Base-by-base conservation (phyloP, 164 flowering plant species). In the Pachysandra terminalis region DNA sequence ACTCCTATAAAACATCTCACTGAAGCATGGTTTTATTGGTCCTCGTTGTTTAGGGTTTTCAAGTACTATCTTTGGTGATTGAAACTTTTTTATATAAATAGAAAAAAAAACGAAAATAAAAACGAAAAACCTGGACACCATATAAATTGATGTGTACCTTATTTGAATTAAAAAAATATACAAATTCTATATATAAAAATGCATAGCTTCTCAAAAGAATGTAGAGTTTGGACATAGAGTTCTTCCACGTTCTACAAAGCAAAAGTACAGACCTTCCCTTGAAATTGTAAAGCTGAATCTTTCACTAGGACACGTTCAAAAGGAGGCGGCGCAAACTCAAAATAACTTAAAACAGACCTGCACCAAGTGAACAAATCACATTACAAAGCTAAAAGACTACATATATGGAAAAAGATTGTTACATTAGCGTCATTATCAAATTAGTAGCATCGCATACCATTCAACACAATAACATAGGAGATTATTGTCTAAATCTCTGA, bases 291-390 rank as follows among this genome's bases (percentile, higher is more conserved):
- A 52, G 71, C 19, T 59, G 63, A 64, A 61, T 55, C 61, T 40
- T 49, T 61, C 41, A 13, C 68, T 70, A 77, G 65, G 68, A 90
- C 71, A 25, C 92, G 83, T 65, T 84, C 73, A 65, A 90, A 89
- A 21, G 98, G 96, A 71, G 90, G 83, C 3, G 96, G 96, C 62
- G 93, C 88, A 76, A 80, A 82, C 41, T 77, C 61, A 69, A 90
- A 90, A 77, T 87, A 93, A 74, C 45, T 72, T 68, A 83, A 68
- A 9, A 89, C 75, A 68, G 82, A 71, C 86, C 96, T 93, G 84
- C 75, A 81, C 19, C 58, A 76, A 48, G 48, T 19, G n/a, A n/a
- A n/a, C n/a, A n/a, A n/a, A n/a, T n/a, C n/a, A n/a, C n/a, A n/a
- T n/a, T n/a, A n/a, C n/a, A n/a, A 58, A 12, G 15, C 26, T 65